Conservation (phyloP, 2,329 filamentous ascomycete species). For the Cladophialophora chaetospira region DNA sequence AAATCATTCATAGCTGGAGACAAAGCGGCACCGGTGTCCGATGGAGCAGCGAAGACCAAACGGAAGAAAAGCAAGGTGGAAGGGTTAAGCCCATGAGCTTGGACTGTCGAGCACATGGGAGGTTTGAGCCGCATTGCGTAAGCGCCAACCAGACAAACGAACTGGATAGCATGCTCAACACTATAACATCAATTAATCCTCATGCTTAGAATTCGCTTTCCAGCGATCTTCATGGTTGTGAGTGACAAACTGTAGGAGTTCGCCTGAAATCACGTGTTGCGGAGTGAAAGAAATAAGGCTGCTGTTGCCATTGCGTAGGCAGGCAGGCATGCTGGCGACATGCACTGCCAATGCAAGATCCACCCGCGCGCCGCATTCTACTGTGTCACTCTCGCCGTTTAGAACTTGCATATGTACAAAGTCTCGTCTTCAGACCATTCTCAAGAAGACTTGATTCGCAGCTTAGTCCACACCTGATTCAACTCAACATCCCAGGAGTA, state of each 20-base stretch:
- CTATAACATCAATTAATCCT: not conserved
- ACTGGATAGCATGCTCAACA: not conserved
- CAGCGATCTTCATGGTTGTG: too few relatives aligned
- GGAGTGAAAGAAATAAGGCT: not conserved
- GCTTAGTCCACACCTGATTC: not conserved
- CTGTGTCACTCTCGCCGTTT: too few relatives aligned
- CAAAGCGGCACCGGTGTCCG: slow-evolving; percentile 2
- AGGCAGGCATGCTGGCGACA: slow-evolving; percentile 2
- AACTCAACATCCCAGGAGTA: not conserved
- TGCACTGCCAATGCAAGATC: not conserved
- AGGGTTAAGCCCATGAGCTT: slow-evolving; percentile 19
- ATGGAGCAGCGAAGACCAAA: slow-evolving; percentile 20
- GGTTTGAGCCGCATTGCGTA: too few relatives aligned
- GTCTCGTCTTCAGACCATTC: too few relatives aligned
- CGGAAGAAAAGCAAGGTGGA: slow-evolving; percentile 26
- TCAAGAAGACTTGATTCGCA: not conserved
- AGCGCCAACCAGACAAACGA: too few relatives aligned
- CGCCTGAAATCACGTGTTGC: not conserved
- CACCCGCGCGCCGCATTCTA: slow-evolving; percentile 9
- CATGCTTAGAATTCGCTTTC: too few relatives aligned
- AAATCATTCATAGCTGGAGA: slow-evolving; percentile 11
- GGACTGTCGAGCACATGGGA: too few relatives aligned
- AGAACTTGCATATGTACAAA: too few relatives aligned
- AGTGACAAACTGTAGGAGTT: too few relatives aligned
- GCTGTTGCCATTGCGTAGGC: slow-evolving; percentile 1